Conservation (phyloP, 345 rosid genomes). For the Ceriops decandra region DNA sequence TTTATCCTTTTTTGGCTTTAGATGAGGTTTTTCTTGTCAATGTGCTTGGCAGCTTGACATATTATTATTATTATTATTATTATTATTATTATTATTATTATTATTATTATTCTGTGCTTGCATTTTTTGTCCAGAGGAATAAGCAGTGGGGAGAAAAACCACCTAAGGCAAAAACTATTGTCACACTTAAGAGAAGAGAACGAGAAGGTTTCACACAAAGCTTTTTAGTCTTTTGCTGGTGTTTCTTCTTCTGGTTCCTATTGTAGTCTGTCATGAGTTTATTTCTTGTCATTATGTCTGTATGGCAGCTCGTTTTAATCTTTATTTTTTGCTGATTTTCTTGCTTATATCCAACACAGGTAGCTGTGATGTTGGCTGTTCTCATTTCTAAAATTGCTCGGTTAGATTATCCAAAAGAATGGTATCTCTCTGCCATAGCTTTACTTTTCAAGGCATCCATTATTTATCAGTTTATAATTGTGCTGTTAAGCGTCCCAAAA, state of each 20-base stretch:
- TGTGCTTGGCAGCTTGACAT: too few relatives aligned
- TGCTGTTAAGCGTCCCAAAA: not conserved
- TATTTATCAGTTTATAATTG: not conserved
- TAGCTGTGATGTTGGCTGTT: conserved; percentile 80
- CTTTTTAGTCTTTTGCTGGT: not conserved
- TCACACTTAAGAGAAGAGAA: conserved; percentile 85
- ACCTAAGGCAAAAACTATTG: conserved; percentile 67
- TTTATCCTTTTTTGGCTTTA: not conserved
- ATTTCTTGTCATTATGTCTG: not conserved
- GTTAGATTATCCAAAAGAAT: conserved; percentile 93
- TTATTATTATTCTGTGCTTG: not conserved
- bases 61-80: too few relatives aligned
- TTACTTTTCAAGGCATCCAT: not conserved
- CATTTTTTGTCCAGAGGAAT: conserved; percentile 58
- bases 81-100: too few relatives aligned
- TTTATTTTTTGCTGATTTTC: not conserved
- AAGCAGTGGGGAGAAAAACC: conserved; percentile 76
- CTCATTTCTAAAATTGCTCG: conserved; percentile 90
- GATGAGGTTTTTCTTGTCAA: too few relatives aligned
- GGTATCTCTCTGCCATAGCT: conserved; percentile 29
- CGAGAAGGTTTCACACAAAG: conserved; percentile 46
- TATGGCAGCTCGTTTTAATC: too few relatives aligned
- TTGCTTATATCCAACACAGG: conserved; percentile 38
- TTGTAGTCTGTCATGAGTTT: not conserved
- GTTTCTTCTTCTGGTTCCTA: not conserved